Conservation (phyloP, 2,329 filamentous ascomycete species). For the Phoma herbarum region DNA sequence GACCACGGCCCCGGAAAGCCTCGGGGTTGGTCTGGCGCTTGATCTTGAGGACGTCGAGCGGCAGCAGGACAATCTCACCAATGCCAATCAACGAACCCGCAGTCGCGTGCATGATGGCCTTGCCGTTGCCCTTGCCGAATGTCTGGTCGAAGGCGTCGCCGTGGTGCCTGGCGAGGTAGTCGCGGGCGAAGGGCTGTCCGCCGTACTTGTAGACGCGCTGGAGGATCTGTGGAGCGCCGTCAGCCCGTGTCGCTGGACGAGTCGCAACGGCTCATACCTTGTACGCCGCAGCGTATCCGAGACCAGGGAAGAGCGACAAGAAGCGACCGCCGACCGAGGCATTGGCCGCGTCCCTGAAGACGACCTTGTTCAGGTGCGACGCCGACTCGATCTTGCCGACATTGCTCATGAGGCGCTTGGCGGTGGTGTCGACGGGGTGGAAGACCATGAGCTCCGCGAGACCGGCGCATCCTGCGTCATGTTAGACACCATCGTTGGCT, state of each 20-base stretch:
- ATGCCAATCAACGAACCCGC: slow-evolving; percentile 96
- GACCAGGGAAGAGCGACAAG: slow-evolving; percentile 92
- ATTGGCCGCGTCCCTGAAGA: slow-evolving; percentile 88
- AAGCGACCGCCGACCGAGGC: slow-evolving; percentile 80
- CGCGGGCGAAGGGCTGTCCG: slow-evolving; percentile 92
- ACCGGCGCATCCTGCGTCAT: slow-evolving; percentile 79
- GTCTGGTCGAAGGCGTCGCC: slow-evolving; percentile 83
- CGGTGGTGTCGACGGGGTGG: slow-evolving; percentile 85
- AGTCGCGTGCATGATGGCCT: slow-evolving; percentile 97
- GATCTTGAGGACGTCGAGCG: slow-evolving; percentile 97
- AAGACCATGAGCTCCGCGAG: slow-evolving; percentile 94
- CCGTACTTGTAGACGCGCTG: slow-evolving; percentile 99
- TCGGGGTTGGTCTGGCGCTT: slow-evolving; percentile 99
- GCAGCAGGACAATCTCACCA: slow-evolving; percentile 93
- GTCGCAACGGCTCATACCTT: slow-evolving; percentile 66
- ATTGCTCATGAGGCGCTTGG: slow-evolving; percentile 99
- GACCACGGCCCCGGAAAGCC: slow-evolving; percentile 91
- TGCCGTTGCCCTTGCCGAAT: slow-evolving; percentile 96
- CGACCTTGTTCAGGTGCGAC: slow-evolving; percentile 82
- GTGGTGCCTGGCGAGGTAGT: slow-evolving; percentile 84
- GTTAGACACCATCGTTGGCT: slow-evolving; percentile 21
- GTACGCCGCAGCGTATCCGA: slow-evolving; percentile 97
- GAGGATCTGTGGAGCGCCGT: slow-evolving; percentile 66
- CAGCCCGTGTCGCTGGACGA: slow-evolving; percentile 9
- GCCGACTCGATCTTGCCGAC: slow-evolving; percentile 73